Evolutionary conservation across 1,284 basidiomycete species (phyloP), one percentile per base, ranked within the genome.

Genomic region (Ustilago hordei): DNA sequence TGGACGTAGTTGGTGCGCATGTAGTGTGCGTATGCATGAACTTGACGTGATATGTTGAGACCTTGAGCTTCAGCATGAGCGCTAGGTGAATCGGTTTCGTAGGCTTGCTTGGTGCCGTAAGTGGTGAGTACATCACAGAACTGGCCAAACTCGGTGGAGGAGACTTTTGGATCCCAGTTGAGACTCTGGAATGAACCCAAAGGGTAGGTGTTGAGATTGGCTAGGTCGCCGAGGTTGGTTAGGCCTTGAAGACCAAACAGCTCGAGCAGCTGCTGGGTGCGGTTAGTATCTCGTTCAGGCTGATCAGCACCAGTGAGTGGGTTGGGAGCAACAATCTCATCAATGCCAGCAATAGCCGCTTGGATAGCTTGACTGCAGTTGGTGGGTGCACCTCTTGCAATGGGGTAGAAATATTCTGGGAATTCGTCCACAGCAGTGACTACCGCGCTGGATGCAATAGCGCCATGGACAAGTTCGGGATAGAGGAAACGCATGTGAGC

Each of bases 401-500:
- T 94, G 52, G 95, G 89, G 60, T 95, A 94, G 89, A 91, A 92
- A 87, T 96, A 97, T 86, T 89, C 81, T 1, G 87, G 86, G 56
- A 86, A 88, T 55, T 83, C 71, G 38, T 81, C 82, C 5, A 80
- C 63, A 0, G 84, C 84, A 1, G 76, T 64, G 23, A 84, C 81
- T 0, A 87, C 87, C 0, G 83, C 87, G 12, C 82, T 84, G 8
- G 92, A 94, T 1, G 95, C 94, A 74, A 98, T 96, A 0, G 93
- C 92, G 19, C 95, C 96, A 86, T 90, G 95, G 4, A 95, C 93
- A 12, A 95, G 88, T 32, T 96, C 90, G 0, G 95, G 95, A 82
- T 94, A 94, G 11, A 95, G 88, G 36, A 94, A 62, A 57, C 91
- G 91, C 92, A 98, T 95, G 82, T 98, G 94, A 0, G 96, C 96